A percentile compares a stretch with the other conserved stretches of the same genome.
Conservation (phyloP, 192 early-diverging fungal genomes). For the Geosiphon pyriformis region DNA sequence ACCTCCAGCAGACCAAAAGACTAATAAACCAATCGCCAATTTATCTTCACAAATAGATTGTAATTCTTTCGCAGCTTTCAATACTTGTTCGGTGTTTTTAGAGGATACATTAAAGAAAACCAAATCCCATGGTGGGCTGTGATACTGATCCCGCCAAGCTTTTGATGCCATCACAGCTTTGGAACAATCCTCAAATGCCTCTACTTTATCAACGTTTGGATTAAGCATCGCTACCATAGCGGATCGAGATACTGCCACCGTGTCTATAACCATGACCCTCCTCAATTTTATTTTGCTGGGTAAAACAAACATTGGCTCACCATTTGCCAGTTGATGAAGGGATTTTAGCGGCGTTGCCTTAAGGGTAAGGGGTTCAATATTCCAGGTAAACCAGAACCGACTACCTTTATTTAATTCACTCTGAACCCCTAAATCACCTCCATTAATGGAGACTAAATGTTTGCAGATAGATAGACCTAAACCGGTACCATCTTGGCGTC, state of each 20-base stretch:
- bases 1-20: conserved; percentile 34
- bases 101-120: conserved; percentile 30
- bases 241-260: neutral
- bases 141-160: too few relatives aligned
- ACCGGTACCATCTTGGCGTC: conserved; percentile 72
- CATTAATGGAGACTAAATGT: conserved; percentile 62
- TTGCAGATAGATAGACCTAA: conserved; percentile 76
- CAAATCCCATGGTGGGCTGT: conserved; percentile 29
- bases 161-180: conserved; percentile 22
- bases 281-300: conserved; percentile 17
- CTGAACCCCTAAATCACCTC: conserved; percentile 61
- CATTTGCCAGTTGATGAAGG: conserved; percentile 33
- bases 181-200: conserved; percentile 25
- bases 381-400: conserved; percentile 62
- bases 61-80: conserved; percentile 27
- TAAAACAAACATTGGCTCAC: conserved; percentile 15
- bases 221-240: conserved; percentile 6
- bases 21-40: conserved; percentile 30
- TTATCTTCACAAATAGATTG: conserved; percentile 22
- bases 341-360: neutral
- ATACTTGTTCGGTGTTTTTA: conserved; percentile 18
- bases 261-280: conserved; percentile 23
- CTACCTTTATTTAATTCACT: conserved; percentile 58
- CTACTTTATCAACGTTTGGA: conserved; percentile 19
- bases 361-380: conserved; percentile 3